Base-by-base conservation (phyloP, 208 protist species). In the Cochliopodium minus region DNA sequence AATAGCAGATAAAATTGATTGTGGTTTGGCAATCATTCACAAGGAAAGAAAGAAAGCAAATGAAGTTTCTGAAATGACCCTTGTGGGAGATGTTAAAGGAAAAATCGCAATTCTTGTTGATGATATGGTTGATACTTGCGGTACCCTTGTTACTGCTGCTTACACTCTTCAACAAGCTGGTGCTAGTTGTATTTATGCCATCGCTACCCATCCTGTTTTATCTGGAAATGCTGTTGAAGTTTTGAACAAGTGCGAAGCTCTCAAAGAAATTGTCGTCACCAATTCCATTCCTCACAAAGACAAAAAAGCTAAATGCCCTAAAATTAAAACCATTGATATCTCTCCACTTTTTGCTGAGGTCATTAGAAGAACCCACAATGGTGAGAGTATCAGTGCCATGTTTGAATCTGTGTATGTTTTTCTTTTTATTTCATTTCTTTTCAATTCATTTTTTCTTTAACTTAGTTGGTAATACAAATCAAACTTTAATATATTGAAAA, bases 51-150 rank as follows among this genome's bases (percentile, higher is more conserved):
- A 76, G 36, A 70, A 71, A 2, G 74, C 79, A 5, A 84, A 83
- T 10, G 66, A 81, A 42, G 74, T 82, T 17, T 72, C 82, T 35
- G 83, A 72, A 20, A 82, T 90, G 74, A 80, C 90, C 62, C 73
- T 89, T 0, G 86, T 95, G 26, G 91, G 91, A 46, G 81, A 90
- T 52, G 91, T 95, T 11, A 64, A 63, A 33, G 88, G 83, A 34
- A 82, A 81, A 48, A 71, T 86, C 49, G 85, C 77, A 61, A 73
- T 96, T 45, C 82, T 96, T 34, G 77, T 94, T 9, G 88, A 94
- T 55, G 90, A 93, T 66, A 94, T 96, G 72, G 81, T 86, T 62
- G 90, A 96, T 69, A 96, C 91, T 10, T 86, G 78, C 20, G 81
- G 85, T 40, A 91, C 84, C 23, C 77, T 95, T 9, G 73, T 76